phyloP scores from a whole-genome alignment of 164 flowering plant genomes.

The Umbilicus rupestris region DNA sequence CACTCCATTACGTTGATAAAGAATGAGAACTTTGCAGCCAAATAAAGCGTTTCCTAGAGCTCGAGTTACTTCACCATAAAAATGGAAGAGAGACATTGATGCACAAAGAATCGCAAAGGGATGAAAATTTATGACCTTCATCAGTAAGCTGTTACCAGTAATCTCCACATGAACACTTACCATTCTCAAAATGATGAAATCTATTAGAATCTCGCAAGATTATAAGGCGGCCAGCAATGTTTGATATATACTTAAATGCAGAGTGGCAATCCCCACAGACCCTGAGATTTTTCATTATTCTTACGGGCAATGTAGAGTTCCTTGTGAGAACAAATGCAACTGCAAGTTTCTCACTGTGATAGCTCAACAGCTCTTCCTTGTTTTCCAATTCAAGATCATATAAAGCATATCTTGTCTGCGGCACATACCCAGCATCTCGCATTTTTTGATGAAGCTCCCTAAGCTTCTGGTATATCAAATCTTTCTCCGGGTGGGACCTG shows the following conservation, averaged over 20 bases:
- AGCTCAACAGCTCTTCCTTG: slow-evolving; percentile 14
- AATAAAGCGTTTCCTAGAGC: too few species aligned
- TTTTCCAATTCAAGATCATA: slow-evolving; percentile 36
- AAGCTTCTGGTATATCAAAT: slow-evolving; percentile 27
- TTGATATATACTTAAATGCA: slow-evolving; percentile 46
- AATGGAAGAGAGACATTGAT: too few species aligned
- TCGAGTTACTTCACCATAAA: too few species aligned
- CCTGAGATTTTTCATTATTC: slow-evolving; percentile 48
- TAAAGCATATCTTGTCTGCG: slow-evolving; percentile 13
- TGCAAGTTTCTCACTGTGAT: slow-evolving; percentile 81
- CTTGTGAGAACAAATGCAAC: slow-evolving; percentile 55
- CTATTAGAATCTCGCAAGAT: slow-evolving; percentile 63
- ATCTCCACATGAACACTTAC: slow-evolving; percentile 75
- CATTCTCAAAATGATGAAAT: slow-evolving; percentile 58
- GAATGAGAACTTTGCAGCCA: too few species aligned
- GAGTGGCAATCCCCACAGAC: slow-evolving; percentile 76
- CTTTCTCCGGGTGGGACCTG: slow-evolving; percentile 18
- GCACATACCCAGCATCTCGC: slow-evolving; percentile 36
- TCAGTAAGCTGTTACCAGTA: slow-evolving; percentile 9
- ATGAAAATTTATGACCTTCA: too few species aligned
- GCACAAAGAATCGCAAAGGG: too few species aligned
- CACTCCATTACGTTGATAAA: too few species aligned
- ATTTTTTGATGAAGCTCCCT: slow-evolving; percentile 41
- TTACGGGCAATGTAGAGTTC: slow-evolving; percentile 27
- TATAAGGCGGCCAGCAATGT: slow-evolving; percentile 39